Evolutionary conservation across 306 rosid species (phyloP), one percentile per base, ranked within the genome.

Genomic region (Prunus campanulata): DNA sequence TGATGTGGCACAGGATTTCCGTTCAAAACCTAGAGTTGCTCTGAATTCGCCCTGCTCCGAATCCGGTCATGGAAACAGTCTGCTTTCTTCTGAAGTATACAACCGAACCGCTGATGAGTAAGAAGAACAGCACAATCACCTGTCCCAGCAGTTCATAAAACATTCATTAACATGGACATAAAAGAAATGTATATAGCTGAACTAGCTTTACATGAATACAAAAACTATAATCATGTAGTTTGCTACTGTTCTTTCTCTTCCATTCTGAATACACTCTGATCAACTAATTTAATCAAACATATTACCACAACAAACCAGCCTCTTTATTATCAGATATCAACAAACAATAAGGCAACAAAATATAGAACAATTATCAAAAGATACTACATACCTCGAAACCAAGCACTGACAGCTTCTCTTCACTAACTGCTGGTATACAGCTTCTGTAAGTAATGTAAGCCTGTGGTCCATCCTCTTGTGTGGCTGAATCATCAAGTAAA

Each of bases 401-500:
- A 77, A 90, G 74, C 72, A 91, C 88, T 3, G 98, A 88, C 50
- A 94, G 52, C 87, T 86, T 88, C 78, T 91, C 97, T 82, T 91
- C 96, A n/a, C 61, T 80, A 73, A 79, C 89, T 48, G 97, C 71
- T 39, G 90, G 87, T 67, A 91, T 88, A 74, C 98, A 91, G 89
- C 97, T 91, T 87, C 96, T 83, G 61, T 91, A 91, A 47, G 94
- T 91, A 79, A 86, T 83, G 78, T 90, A 94, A 48, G 87, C 83
- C 83, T 90, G 88, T 44, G 79, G 81, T 24, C 18, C 78, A 62
- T 66, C 83, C 54, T 83, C 85, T 68, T 77, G 71, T 29, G 85
- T 18, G 5, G 75, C 66, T 19, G 90, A 84, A 76, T 81, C 90
- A 32, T 83, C 88, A 18, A 83, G 78, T 71, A 87, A 81, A 67